Conservation (phyloP, 1,284 basidiomycete genomes). For the Leccinum griseonigrum region DNA sequence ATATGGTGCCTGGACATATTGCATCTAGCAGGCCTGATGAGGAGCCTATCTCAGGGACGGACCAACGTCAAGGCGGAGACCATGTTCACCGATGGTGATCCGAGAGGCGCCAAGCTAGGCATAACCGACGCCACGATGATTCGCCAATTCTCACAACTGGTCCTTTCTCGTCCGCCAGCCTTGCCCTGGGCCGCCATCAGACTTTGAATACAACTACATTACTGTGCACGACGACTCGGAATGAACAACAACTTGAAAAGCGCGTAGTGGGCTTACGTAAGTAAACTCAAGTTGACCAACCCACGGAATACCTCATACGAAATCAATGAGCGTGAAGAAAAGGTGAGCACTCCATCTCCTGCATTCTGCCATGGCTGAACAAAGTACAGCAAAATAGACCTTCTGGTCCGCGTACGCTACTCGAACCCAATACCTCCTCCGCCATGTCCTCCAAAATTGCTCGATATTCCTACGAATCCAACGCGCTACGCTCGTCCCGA, state of each 20-base stretch:
- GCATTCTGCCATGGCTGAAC: neutral
- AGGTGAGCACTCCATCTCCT: constrained; percentile 16
- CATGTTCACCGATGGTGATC: neutral
- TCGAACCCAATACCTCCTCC: constrained; percentile 90
- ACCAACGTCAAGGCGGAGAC: neutral
- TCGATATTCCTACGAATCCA: constrained; percentile 85
- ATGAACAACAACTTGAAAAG: neutral
- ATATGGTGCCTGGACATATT: neutral
- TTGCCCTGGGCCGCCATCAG: neutral
- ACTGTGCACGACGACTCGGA: neutral
- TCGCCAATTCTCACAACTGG: neutral
- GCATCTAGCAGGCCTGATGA: neutral
- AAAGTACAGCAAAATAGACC: constrained; percentile 69
- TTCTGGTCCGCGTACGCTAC: constrained; percentile 89
- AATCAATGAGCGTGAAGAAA: constrained; percentile 34
- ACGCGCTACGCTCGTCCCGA: constrained; percentile 82
- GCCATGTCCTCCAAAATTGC: constrained; percentile 91
- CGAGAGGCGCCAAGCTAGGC: neutral
- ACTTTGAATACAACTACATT: neutral
- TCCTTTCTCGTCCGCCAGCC: neutral
- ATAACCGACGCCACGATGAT: neutral
- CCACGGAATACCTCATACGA: constrained; percentile 1
- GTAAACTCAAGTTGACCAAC: constrained; percentile 7
- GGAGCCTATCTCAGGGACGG: neutral
- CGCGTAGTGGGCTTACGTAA: neutral